Evolutionary conservation across 176 grass and related monocot genomes (phyloP).

Genomic region (Thinopyrum elongatum): DNA sequence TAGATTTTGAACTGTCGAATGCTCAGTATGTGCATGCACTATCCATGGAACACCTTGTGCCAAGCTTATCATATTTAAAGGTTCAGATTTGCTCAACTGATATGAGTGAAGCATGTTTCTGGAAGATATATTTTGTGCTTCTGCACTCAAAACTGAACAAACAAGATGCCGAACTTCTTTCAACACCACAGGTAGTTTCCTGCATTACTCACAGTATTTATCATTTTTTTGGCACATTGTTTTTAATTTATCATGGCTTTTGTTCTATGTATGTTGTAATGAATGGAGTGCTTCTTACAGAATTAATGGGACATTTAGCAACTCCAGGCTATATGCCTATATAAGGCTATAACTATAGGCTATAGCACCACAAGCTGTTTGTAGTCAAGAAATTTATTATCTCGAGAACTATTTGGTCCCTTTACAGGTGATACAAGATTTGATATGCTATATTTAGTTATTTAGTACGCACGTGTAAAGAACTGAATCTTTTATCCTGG

Average conservation of each 20-base stretch:
- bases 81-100: constrained; percentile 59
- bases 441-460: not conserved
- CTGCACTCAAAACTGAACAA: constrained; percentile 66
- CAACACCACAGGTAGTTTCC: constrained; percentile 54
- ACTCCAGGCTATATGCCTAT: not conserved
- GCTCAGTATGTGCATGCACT: constrained; percentile 64
- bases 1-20: constrained; percentile 72
- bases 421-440: not conserved
- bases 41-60: constrained; percentile 48
- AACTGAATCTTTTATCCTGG: not conserved
- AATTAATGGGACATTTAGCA: not conserved
- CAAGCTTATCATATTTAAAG: constrained; percentile 48
- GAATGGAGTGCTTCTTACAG: not conserved
- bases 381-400: not conserved
- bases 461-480: not conserved
- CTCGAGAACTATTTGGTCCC: not conserved
- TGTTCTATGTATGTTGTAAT: not conserved
- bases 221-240: not conserved
- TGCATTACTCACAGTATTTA: not conserved
- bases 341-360: no score
- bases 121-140: constrained; percentile 92
- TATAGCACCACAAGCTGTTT: not conserved
- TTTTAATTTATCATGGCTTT: not conserved
- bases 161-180: constrained; percentile 64
- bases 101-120: constrained; percentile 78